A percentile compares a stretch with the other conserved stretches of the same genome.
Conservation (phyloP, 2,329 filamentous ascomycete species). For the Penicillium occitanis region DNA sequence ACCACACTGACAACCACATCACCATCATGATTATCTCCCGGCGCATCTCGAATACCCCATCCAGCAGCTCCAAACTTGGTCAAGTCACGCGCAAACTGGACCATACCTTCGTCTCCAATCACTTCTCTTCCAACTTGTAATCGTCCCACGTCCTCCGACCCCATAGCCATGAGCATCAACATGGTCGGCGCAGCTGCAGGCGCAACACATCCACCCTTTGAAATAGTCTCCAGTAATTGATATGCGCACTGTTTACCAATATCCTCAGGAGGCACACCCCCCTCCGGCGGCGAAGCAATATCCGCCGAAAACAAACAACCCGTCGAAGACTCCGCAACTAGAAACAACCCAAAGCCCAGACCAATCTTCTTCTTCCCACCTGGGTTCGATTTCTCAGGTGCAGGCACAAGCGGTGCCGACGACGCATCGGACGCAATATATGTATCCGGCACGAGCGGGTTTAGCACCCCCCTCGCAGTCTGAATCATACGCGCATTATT, state of each 20-base stretch:
- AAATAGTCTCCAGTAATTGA: slow-evolving; percentile 81
- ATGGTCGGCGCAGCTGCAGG: slow-evolving; percentile 70
- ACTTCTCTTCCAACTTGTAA: slow-evolving; percentile 79
- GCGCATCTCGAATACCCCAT: slow-evolving; percentile 81
- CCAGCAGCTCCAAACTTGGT: slow-evolving; percentile 84
- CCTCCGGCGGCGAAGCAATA: slow-evolving; percentile 68
- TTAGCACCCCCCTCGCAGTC: slow-evolving; percentile 80
- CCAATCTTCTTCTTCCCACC: slow-evolving; percentile 64
- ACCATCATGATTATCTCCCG: slow-evolving; percentile 60
- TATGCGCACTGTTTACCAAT: slow-evolving; percentile 85
- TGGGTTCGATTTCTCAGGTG: slow-evolving; percentile 66
- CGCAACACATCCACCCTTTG: slow-evolving; percentile 77
- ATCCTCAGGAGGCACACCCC: slow-evolving; percentile 84
- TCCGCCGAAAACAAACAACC: slow-evolving; percentile 88
- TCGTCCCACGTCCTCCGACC: slow-evolving; percentile 89
- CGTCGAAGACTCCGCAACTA: slow-evolving; percentile 89
- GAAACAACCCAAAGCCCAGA: slow-evolving; percentile 84
- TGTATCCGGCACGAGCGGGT: slow-evolving; percentile 81
- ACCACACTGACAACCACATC: slow-evolving; percentile 90
- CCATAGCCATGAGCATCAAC: slow-evolving; percentile 94
- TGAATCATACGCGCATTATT: slow-evolving; percentile 97
- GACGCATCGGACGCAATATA: slow-evolving; percentile 76
- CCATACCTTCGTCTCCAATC: slow-evolving; percentile 74
- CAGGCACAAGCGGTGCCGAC: slow-evolving; percentile 60
- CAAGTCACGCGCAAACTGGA: slow-evolving; percentile 80